Percentiles rank a stretch among this genome's conserved stretches.
Conservation (phyloP, 148 eudicot genomes). For the Rhododendron vialii region DNA sequence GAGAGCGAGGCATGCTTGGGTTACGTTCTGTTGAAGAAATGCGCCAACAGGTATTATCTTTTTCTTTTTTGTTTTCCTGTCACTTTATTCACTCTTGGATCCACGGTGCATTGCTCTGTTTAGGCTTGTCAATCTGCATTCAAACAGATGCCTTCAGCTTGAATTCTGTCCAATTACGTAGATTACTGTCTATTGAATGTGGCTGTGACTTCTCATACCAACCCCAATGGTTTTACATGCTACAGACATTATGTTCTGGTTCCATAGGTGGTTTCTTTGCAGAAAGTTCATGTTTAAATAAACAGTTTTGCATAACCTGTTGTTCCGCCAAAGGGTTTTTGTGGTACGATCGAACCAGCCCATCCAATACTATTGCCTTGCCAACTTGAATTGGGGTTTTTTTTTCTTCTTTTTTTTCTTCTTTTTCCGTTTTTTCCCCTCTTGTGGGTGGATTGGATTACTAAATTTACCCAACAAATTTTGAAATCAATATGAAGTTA, state of each 20-base stretch:
- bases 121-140: background rate
- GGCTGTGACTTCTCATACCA: background rate
- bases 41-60: conserved; percentile 57
- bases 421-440: background rate
- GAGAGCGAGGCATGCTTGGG: conserved; percentile 84
- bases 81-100: background rate
- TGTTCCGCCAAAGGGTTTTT: background rate
- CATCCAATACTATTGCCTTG: background rate
- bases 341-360: background rate
- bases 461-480: background rate
- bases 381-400: background rate
- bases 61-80: background rate
- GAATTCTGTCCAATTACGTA: background rate
- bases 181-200: background rate
- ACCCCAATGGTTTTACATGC: background rate
- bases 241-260: background rate
- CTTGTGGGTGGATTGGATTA: background rate
- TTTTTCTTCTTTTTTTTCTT: background rate
- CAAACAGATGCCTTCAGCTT: background rate
- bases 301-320: background rate
- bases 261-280: background rate
- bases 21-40: conserved; percentile 71
- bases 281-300: background rate
- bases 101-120: background rate
- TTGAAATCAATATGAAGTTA: background rate